These are phyloP conservation scores for Mallotus repandus DNA, from an alignment of 441 rosid genomes.

Conservation along the genomic window DNA sequence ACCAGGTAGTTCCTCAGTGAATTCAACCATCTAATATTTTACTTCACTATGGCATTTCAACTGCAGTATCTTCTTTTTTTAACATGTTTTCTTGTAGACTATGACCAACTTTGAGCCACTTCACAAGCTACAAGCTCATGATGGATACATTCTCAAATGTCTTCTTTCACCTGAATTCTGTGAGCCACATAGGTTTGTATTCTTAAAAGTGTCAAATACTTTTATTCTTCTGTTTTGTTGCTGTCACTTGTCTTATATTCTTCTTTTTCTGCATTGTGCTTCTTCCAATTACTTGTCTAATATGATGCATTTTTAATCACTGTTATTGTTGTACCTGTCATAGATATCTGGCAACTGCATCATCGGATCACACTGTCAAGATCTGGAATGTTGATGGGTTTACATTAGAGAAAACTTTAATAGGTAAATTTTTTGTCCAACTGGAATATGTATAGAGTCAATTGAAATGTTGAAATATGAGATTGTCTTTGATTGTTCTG, in stretches of 20 bases:
- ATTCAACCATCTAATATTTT: constrained; percentile 13
- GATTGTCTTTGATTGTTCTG: not conserved
- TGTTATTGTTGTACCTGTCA: constrained; percentile 16
- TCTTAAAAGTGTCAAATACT: not conserved
- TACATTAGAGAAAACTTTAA: constrained; percentile 78
- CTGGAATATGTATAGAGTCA: not conserved
- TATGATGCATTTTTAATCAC: constrained; percentile 8
- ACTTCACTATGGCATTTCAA: constrained; percentile 5
- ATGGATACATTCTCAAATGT: constrained; percentile 86
- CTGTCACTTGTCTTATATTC: not conserved
- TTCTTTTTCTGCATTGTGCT: not conserved
- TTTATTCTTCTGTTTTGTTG: not conserved
- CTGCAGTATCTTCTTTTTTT: constrained; percentile 14
- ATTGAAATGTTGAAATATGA: not conserved
- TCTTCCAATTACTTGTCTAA: not conserved
- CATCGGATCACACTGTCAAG: constrained; percentile 91
- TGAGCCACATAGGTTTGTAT: constrained; percentile 68
- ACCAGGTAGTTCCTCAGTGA: constrained; percentile 46
- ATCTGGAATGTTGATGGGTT: constrained; percentile 99
- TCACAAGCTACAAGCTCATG: constrained; percentile 92
- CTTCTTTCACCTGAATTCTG: constrained; percentile 86
- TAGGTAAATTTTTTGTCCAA: constrained; percentile 33
- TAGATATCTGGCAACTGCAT: constrained; percentile 94
- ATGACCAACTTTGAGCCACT: constrained; percentile 97
- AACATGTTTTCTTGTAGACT: constrained; percentile 43